Base-by-base conservation (phyloP, 495 filamentous ascomycete genomes). In the Podospora fimiseda region DNA sequence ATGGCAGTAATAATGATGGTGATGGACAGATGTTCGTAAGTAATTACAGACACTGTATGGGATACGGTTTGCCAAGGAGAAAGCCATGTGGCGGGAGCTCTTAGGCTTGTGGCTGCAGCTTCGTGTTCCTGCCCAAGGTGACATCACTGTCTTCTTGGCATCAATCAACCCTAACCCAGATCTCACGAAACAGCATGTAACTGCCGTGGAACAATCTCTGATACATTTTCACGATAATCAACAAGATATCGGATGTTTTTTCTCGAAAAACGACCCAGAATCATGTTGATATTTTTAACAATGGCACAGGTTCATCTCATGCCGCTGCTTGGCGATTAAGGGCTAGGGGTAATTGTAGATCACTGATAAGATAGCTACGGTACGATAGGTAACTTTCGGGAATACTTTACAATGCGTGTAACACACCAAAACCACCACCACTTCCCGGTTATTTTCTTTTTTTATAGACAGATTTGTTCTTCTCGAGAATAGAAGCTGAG, bases 41-140 rank as follows among this genome's bases (percentile, higher is more conserved):
- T 11, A 33, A 33, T 41, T 46, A n/a, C 27, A 21, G 19, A 38
- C 38, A 30, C 53, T 43, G 44, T 51, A 21, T 9, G 21, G n/a
- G 46, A 36, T n/a, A 56, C 39, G 15, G 50, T 33, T n/a, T 11
- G 27, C 27, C 27, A 33, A 33, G 27, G 39, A 50, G n/a, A n/a
- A n/a, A n/a, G n/a, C n/a, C 47, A 55, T 59, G 52, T 59, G 57
- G 58, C 53, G 37, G 43, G 50, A 53, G 49, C 49, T 50, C 43
- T 11, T 39, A 41, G 19, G 23, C 36, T n/a, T 43, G 19, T 23
- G 36, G 49, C 49, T 49, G 38, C 41, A 39, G 19, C 15, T 48
- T 56, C 6, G 6, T 33, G 27, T 33, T 5, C n/a, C n/a, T 33
- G 27, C 23, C 44, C 15, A 21, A 41, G 21, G 42, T 47, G 30